Conservation (phyloP, 164 flowering plant genomes). For the Nymphaea thermarum region DNA sequence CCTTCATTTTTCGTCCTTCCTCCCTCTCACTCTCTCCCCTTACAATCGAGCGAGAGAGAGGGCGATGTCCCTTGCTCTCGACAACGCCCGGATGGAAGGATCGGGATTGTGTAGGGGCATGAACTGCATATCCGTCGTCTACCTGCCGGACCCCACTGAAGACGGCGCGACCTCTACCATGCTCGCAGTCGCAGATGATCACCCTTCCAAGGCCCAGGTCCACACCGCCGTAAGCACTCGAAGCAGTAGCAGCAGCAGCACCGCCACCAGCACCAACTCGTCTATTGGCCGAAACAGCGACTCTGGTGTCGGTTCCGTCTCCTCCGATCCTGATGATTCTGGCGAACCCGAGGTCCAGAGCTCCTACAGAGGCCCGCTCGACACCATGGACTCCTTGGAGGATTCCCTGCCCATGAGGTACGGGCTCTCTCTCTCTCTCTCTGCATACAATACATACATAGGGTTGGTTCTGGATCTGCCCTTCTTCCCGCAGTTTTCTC, state of each 20-base stretch:
- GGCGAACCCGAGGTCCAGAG: slow-evolving; percentile 55
- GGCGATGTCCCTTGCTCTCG: not conserved
- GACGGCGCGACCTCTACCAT: too few relatives aligned
- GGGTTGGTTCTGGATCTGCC: not conserved
- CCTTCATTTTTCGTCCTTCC: not conserved
- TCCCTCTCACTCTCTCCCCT: not conserved
- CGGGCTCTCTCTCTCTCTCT: not conserved
- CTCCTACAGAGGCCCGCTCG: slow-evolving; percentile 47
- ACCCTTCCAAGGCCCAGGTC: not conserved
- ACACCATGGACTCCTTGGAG: slow-evolving; percentile 51
- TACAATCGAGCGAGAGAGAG: not conserved
- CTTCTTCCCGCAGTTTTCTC: not conserved
- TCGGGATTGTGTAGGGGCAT: not conserved
- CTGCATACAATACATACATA: not conserved
- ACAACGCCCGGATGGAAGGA: not conserved
- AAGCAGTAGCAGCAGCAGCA: not conserved
- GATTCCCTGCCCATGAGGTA: slow-evolving; percentile 63
- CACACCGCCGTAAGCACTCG: too few relatives aligned
- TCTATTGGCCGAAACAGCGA: slow-evolving; percentile 49
- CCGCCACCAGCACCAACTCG: slow-evolving; percentile 23
- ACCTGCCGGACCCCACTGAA: not conserved
- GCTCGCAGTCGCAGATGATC: not conserved
- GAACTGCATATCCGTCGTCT: not conserved
- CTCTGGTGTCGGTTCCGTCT: slow-evolving; percentile 14
- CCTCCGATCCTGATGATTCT: slow-evolving; percentile 14